Percentiles rank a stretch among this genome's conserved stretches.
phyloP scores from a whole-genome alignment of 768 basidiomycete species.

The Suillus plorans region DNA sequence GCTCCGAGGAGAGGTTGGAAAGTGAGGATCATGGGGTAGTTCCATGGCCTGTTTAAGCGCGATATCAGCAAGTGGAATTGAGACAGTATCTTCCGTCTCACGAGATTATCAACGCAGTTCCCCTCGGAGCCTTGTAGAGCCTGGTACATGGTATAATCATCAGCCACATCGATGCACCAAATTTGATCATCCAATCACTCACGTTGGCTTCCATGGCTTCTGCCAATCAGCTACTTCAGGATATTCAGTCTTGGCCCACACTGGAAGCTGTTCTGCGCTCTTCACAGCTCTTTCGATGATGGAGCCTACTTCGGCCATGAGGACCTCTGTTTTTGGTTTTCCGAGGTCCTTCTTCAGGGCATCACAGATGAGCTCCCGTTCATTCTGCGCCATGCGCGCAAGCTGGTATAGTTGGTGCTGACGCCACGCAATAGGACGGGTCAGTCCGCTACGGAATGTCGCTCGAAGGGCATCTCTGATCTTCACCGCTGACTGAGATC shows the following conservation, averaged over 20 bases:
- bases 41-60: slow-evolving; percentile 54
- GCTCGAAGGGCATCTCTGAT: slow-evolving; percentile 38
- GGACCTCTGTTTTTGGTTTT: slow-evolving; percentile 38
- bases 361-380: slow-evolving; percentile 49
- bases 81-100: slow-evolving; percentile 30
- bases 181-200: slow-evolving; percentile 4
- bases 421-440: slow-evolving; percentile 57
- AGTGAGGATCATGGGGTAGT: slow-evolving; percentile 57
- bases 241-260: slow-evolving; percentile 53
- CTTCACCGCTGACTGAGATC: slow-evolving; percentile 17
- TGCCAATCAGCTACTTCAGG: slow-evolving; percentile 40
- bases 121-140: slow-evolving; percentile 57
- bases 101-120: slow-evolving; percentile 61
- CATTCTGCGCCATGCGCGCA: slow-evolving; percentile 61
- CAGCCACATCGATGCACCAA: not conserved
- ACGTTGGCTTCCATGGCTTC: slow-evolving; percentile 50
- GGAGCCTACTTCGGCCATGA: slow-evolving; percentile 44
- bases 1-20: slow-evolving; percentile 66
- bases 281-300: slow-evolving; percentile 43
- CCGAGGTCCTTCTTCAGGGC: slow-evolving; percentile 47
- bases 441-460: slow-evolving; percentile 51
- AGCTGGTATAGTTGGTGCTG: slow-evolving; percentile 64
- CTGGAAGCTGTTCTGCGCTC: slow-evolving; percentile 49
- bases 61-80: not conserved
- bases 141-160: slow-evolving; percentile 6